These are phyloP conservation scores for Diaporthe ampelina DNA, from an alignment of 2,329 filamentous ascomycete species.

Conservation along the genomic window DNA sequence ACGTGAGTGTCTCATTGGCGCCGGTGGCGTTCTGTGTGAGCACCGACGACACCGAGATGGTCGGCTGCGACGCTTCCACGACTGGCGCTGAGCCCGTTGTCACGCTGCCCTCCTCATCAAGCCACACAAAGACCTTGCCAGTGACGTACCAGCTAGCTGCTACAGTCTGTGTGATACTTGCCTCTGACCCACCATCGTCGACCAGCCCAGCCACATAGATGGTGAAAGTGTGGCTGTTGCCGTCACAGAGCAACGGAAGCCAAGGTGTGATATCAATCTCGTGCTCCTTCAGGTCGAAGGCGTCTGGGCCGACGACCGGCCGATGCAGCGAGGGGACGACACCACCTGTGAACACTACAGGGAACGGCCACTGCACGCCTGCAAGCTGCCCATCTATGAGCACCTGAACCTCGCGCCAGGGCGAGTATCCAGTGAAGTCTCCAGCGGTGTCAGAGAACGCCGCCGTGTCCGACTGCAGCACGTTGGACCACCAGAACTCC, in stretches of 20 bases:
- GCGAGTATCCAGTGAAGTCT: slow-evolving; percentile 75
- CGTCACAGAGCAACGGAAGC: slow-evolving; percentile 78
- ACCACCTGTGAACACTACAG: slow-evolving; percentile 86
- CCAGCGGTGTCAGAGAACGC: slow-evolving; percentile 71
- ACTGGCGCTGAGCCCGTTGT: slow-evolving; percentile 62
- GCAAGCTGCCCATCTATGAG: slow-evolving; percentile 80
- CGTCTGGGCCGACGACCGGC: slow-evolving; percentile 82
- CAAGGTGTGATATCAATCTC: slow-evolving; percentile 88
- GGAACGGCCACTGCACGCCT: slow-evolving; percentile 85
- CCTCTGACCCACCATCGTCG: slow-evolving; percentile 64
- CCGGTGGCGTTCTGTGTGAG: slow-evolving; percentile 63
- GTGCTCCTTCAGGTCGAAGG: slow-evolving; percentile 83
- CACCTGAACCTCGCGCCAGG: slow-evolving; percentile 84
- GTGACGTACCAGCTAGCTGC: slow-evolving; percentile 81
- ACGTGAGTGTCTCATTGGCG: slow-evolving; percentile 71
- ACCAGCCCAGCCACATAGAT: slow-evolving; percentile 77
- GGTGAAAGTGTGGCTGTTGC: slow-evolving; percentile 74
- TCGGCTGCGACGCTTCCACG: slow-evolving; percentile 54
- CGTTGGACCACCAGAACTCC: slow-evolving; percentile 90
- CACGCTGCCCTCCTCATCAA: slow-evolving; percentile 64
- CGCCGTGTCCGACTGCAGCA: slow-evolving; percentile 71
- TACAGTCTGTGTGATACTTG: slow-evolving; percentile 66
- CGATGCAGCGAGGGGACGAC: slow-evolving; percentile 83
- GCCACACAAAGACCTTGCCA: slow-evolving; percentile 86
- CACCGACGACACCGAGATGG: slow-evolving; percentile 64